Evolutionary conservation across 2,329 filamentous ascomycete genomes (phyloP), one percentile per base, ranked within the genome.

Genomic region (Harringtonia lauricola): DNA sequence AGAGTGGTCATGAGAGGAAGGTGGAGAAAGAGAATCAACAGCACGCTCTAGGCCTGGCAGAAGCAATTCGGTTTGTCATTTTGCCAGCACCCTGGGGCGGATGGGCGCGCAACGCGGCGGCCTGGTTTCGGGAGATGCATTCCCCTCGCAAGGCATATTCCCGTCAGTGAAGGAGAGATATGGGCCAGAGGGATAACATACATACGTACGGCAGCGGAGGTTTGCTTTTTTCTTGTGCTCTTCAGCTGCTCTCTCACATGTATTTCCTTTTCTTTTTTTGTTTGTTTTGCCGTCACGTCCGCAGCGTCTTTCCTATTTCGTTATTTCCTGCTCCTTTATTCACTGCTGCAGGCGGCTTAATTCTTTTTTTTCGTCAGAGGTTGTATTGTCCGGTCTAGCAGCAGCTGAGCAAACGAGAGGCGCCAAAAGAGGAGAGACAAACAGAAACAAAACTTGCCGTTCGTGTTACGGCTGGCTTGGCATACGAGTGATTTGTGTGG

Each of bases 261-360:
- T 52, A 44, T 51, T 50, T 47, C 44, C 44, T 49, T 49, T 55
- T 57, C 56, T 63, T 58, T 62, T 53, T 55, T 53, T 54, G 59
- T 58, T 57, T 58, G 39, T 47, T 50, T 50, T 49, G 36, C 35
- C 24, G 13, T 37, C 36, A 45, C 24, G 36, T 41, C 35, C 29
- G 36, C 28, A 43, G 39, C 50, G 36, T 41, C 4, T 35, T 17
- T 39, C 46, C 35, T 24, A 18, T 10, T 43, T 26, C 36, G 12
- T 13, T 42, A 12, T 42, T 28, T 21, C 39, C 13, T 39, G 7
- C 22, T 39, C 26, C 39, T 38, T 41, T 30, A 40, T 41, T 47
- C 41, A 29, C 33, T 48, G 50, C 48, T 50, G 46, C 48, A 39
- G 50, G 48, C 47, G 46, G 49, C 44, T 47, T 51, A 52, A 51